Percentiles rank a stretch among this genome's conserved stretches.
Conservation (phyloP, 2,329 filamentous ascomycete genomes). For the Lecanicillium sp. region DNA sequence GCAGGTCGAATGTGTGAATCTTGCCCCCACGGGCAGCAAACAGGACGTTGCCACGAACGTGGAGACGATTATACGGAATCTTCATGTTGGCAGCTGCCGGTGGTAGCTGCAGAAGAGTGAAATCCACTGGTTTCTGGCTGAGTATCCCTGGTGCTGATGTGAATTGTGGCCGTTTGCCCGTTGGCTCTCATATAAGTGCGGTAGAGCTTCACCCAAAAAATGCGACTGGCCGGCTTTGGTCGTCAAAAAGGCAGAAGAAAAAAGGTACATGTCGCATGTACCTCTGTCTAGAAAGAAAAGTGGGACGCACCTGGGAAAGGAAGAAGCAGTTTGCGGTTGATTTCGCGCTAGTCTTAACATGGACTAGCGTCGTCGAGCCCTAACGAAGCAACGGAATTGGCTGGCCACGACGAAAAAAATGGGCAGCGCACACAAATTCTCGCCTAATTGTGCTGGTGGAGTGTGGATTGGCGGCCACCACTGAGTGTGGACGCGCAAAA, state of each 20-base stretch:
- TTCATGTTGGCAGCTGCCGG: constrained; percentile 26
- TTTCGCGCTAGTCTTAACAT: constrained; percentile 1
- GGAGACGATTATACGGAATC: constrained; percentile 59
- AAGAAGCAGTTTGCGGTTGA: background rate
- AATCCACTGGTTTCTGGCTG: background rate
- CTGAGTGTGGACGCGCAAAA: constrained; percentile 1
- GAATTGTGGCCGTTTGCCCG: background rate
- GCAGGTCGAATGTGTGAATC: constrained; percentile 59
- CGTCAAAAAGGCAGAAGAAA: constrained; percentile 15
- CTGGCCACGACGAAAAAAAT: background rate
- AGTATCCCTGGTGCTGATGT: background rate
- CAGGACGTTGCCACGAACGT: constrained; percentile 48
- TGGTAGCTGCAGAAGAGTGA: background rate
- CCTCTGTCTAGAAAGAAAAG: constrained; percentile 5
- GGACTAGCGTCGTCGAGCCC: constrained; percentile 3
- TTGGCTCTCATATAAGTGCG: constrained; percentile 4
- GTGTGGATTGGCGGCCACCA: background rate
- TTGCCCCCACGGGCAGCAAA: constrained; percentile 67
- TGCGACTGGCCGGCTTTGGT: background rate
- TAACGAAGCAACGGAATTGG: background rate
- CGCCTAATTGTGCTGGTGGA: no score
- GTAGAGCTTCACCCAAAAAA: background rate
- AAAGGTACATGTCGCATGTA: constrained; percentile 28
- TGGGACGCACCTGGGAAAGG: background rate
- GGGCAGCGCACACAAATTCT: constrained; percentile 6